Evolutionary conservation across 2,329 filamentous ascomycete genomes (phyloP).

Genomic region (Epichloe brachyelytri): DNA sequence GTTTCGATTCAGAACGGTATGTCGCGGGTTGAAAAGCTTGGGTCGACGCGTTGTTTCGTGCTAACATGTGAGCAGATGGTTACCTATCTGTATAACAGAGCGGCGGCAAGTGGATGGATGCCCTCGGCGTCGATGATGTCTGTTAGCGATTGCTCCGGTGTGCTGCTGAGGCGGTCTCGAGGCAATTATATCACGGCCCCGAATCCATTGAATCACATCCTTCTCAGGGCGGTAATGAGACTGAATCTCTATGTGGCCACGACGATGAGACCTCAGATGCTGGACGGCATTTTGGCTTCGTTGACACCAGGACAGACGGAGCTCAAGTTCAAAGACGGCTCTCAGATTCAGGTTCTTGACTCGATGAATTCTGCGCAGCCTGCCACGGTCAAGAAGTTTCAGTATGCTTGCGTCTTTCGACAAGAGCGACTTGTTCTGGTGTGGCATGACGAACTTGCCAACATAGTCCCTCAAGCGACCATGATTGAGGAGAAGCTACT

Average conservation of each 20-base stretch:
- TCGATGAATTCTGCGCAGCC: slow-evolving; percentile 25
- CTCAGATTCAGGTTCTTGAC: slow-evolving; percentile 31
- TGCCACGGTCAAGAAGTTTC: slow-evolving; percentile 27
- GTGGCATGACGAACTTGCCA: slow-evolving; percentile 28
- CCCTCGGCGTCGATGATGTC: slow-evolving; percentile 7
- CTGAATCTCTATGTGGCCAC: slow-evolving; percentile 33
- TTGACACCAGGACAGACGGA: slow-evolving; percentile 28
- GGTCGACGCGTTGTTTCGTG: neutral
- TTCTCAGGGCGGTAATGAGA: slow-evolving; percentile 28
- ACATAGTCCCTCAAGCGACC: slow-evolving; percentile 26
- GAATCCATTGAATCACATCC: slow-evolving; percentile 20
- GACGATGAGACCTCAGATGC: slow-evolving; percentile 35
- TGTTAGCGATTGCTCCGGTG: slow-evolving; percentile 17
- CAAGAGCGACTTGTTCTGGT: slow-evolving; percentile 28
- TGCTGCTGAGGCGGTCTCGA: slow-evolving; percentile 25
- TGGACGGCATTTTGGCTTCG: slow-evolving; percentile 29
- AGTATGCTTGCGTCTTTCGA: slow-evolving; percentile 29
- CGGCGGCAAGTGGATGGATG: slow-evolving; percentile 19
- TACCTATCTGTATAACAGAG: slow-evolving; percentile 17
- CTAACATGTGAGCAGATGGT: slow-evolving; percentile 15
- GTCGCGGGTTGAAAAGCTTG: neutral
- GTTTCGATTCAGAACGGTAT: slow-evolving; percentile 19
- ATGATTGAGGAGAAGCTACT: slow-evolving; percentile 21
- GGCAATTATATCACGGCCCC: slow-evolving; percentile 30
- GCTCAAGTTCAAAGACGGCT: slow-evolving; percentile 27